Conservation (phyloP, 306 rosid species). For the Quercus suber region DNA sequence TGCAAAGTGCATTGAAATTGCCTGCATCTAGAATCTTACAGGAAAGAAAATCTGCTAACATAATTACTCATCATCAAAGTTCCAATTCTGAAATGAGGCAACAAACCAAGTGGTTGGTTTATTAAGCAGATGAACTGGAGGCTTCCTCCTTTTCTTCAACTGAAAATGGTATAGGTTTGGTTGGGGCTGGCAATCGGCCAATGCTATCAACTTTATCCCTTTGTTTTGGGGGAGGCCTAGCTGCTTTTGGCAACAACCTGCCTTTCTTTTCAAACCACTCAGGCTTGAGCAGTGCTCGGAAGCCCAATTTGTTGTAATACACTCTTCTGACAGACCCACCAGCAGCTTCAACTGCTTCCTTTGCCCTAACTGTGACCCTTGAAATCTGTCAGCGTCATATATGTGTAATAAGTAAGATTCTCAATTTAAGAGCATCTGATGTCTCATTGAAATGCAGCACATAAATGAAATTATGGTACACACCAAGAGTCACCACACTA, state of each 20-base stretch:
- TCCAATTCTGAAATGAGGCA: slow-evolving; percentile 3
- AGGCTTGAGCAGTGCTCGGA: slow-evolving; percentile 71
- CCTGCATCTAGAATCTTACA: slow-evolving; percentile 13
- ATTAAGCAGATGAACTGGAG: slow-evolving; percentile 28
- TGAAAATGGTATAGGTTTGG: slow-evolving; percentile 74
- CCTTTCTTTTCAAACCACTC: slow-evolving; percentile 99
- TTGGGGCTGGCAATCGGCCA: slow-evolving; percentile 92
- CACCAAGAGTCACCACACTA: not conserved
- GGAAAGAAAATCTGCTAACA: not conserved
- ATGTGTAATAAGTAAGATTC: slow-evolving; percentile 2
- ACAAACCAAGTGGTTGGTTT: slow-evolving; percentile 17
- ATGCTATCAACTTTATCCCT: slow-evolving; percentile 80
- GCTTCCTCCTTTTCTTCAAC: slow-evolving; percentile 35
- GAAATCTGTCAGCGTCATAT: slow-evolving; percentile 55
- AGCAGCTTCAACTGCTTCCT: slow-evolving; percentile 85
- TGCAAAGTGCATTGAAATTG: not conserved
- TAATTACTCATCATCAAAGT: slow-evolving; percentile 2
- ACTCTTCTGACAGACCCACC: slow-evolving; percentile 92
- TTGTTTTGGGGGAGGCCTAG: slow-evolving; percentile 94
- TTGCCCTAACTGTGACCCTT: slow-evolving; percentile 89
- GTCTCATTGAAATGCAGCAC: too few relatives aligned
- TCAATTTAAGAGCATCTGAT: too few relatives aligned
- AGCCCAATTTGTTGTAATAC: slow-evolving; percentile 80
- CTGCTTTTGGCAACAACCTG: slow-evolving; percentile 86
- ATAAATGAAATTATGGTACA: too few relatives aligned